Evolutionary conservation across 352 stramenopile genomes (phyloP).

Genomic region (Globisporangium abappressorium): DNA sequence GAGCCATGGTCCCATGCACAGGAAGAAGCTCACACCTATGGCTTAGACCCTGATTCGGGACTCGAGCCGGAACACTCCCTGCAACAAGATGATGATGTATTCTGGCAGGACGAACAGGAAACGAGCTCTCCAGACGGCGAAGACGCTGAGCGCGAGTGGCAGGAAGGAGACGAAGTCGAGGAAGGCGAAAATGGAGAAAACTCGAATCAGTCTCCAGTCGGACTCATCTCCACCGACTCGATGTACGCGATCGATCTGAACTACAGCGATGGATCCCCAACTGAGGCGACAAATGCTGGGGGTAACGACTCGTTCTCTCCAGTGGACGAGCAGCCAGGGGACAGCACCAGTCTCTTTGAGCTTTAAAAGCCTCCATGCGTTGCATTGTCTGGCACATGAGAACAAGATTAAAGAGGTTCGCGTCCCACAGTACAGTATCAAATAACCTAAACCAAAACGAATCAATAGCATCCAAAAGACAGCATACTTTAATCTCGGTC

Average conservation of each 20-base stretch:
- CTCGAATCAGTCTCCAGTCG: not conserved
- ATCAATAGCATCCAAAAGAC: conserved; percentile 11
- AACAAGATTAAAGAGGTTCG: not conserved
- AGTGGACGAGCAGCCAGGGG: not conserved
- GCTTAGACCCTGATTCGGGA: not conserved
- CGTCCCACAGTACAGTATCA: not conserved
- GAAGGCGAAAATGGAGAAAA: not conserved
- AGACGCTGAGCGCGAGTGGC: not conserved
- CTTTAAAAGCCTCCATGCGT: not conserved
- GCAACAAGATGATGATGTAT: no score
- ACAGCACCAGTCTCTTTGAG: not conserved
- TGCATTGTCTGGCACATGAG: not conserved
- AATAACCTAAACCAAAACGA: not conserved
- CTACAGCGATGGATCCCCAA: conserved; percentile 15
- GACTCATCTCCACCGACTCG: conserved; percentile 47
- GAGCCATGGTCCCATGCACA: not conserved
- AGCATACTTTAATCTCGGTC: conserved; percentile 22
- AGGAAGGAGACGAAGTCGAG: not conserved
- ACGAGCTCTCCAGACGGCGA: not conserved
- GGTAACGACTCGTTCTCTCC: conserved; percentile 12
- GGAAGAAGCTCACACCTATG: not conserved
- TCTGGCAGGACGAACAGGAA: not conserved
- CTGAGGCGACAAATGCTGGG: not conserved
- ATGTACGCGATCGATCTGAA: conserved; percentile 54
- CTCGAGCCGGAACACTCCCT: not conserved